Conservation (phyloP, 768 basidiomycete genomes). For the Peribolospora kevripleyi region DNA sequence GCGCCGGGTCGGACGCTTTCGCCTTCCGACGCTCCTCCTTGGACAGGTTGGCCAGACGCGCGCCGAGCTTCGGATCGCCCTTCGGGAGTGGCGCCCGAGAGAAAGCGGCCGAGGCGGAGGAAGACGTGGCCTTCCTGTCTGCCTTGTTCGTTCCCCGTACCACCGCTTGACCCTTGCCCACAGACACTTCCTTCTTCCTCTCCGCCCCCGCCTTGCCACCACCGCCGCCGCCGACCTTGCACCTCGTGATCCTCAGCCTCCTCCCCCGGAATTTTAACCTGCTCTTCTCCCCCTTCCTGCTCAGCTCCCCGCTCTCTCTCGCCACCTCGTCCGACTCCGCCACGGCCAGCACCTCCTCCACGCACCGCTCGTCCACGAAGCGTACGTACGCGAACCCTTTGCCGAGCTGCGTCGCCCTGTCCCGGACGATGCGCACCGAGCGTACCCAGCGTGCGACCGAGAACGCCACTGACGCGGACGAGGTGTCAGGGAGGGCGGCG, state of each 20-base stretch:
- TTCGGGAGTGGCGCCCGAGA: conserved; percentile 30
- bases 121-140: background rate
- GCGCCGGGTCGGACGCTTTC: conserved; percentile 55
- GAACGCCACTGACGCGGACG: background rate
- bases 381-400: conserved; percentile 90
- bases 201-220: background rate
- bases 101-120: conserved; percentile 1
- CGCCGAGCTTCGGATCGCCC: conserved; percentile 60
- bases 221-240: background rate
- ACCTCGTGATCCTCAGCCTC: no score
- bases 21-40: conserved; percentile 66
- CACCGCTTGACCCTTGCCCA: conserved; percentile 4
- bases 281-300: conserved; percentile 1
- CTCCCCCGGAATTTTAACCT: no score
- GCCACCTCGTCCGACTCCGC: conserved; percentile 14
- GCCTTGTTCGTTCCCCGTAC: conserved; percentile 14
- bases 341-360: conserved; percentile 72
- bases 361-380: conserved; percentile 61
- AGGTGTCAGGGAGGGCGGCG: background rate
- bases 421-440: conserved; percentile 58
- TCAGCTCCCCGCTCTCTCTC: background rate
- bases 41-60: conserved; percentile 45
- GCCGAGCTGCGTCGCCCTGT: conserved; percentile 74
- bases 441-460: conserved; percentile 9
- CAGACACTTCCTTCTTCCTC: conserved; percentile 4